Evolutionary conservation across 2,329 filamentous ascomycete species (phyloP).

Genomic region (Aspergillus pseudotamarii): DNA sequence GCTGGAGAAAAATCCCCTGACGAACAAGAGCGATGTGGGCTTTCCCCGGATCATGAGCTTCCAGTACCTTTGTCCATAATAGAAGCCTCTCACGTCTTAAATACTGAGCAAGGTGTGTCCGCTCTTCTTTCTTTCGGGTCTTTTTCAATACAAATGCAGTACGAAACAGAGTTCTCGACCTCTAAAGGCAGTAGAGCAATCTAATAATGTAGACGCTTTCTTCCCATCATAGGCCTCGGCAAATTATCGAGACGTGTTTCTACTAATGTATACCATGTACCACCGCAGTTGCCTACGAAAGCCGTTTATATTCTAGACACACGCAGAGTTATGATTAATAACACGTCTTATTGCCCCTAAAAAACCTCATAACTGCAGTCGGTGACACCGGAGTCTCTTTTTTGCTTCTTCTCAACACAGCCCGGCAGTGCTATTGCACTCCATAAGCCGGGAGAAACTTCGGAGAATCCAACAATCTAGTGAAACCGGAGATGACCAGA

Average conservation of each 20-base stretch:
- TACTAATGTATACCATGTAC: not conserved
- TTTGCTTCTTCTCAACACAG: not conserved
- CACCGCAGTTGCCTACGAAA: not conserved
- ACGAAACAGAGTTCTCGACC: not conserved
- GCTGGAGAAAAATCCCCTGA: conserved; percentile 21
- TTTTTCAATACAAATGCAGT: not conserved
- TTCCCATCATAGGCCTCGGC: not conserved
- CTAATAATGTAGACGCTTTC: not conserved
- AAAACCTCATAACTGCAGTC: not conserved
- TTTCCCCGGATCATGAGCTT: conserved; percentile 15
- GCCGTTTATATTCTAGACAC: not conserved
- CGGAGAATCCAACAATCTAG: not conserved
- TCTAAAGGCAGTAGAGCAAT: not conserved
- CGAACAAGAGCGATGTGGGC: conserved; percentile 24
- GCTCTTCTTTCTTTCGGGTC: too few relatives aligned
- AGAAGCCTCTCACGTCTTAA: too few relatives aligned
- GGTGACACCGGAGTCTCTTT: not conserved
- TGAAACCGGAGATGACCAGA: not conserved
- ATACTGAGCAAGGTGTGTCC: too few relatives aligned
- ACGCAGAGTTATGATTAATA: not conserved
- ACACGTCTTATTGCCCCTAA: not conserved
- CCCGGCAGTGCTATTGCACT: not conserved
- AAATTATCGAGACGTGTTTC: not conserved
- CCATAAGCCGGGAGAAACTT: not conserved
- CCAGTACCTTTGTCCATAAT: too few relatives aligned